Percentiles rank a stretch among this genome's conserved stretches.
phyloP scores from a whole-genome alignment of 768 basidiomycete genomes.

The Tremella mesenterica region DNA sequence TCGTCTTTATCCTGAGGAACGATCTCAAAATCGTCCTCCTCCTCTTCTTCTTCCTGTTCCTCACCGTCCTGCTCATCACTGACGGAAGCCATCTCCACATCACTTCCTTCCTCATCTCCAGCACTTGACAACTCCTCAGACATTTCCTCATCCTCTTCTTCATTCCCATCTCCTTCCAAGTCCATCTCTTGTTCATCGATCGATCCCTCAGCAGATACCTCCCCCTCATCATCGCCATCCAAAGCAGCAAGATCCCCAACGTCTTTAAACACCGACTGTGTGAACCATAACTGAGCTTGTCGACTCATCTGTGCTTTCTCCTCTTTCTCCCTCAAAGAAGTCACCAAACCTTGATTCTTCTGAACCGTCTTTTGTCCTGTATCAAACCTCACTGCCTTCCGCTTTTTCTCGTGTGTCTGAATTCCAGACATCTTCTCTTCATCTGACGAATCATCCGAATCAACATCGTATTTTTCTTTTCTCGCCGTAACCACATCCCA shows the following conservation, averaged over 20 bases:
- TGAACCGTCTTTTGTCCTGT: not conserved
- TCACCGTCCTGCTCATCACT: constrained; percentile 9
- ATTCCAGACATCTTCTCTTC: constrained; percentile 43
- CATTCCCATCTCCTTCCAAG: constrained; percentile 31
- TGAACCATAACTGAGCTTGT: constrained; percentile 84
- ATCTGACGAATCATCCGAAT: constrained; percentile 49
- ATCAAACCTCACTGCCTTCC: constrained; percentile 12
- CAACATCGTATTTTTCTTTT: constrained; percentile 39
- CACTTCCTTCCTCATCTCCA: constrained; percentile 43
- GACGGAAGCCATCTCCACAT: constrained; percentile 28
- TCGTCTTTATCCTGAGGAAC: constrained; percentile 57
- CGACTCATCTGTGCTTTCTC: constrained; percentile 44
- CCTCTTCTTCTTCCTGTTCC: constrained; percentile 28
- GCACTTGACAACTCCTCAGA: constrained; percentile 8
- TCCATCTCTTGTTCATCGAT: constrained; percentile 35
- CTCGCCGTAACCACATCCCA: constrained; percentile 42
- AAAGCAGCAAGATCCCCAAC: constrained; percentile 48
- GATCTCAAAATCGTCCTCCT: constrained; percentile 63
- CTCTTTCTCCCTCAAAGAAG: constrained; percentile 47
- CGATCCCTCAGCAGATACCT: constrained; percentile 47
- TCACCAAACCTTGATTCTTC: constrained; percentile 44
- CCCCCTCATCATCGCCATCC: constrained; percentile 47
- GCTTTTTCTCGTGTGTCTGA: constrained; percentile 26
- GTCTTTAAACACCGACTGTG: constrained; percentile 77
- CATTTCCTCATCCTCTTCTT: constrained; percentile 34